Evolutionary conservation across 2,329 filamentous ascomycete species (phyloP).

Genomic region (Colletotrichum karsti): DNA sequence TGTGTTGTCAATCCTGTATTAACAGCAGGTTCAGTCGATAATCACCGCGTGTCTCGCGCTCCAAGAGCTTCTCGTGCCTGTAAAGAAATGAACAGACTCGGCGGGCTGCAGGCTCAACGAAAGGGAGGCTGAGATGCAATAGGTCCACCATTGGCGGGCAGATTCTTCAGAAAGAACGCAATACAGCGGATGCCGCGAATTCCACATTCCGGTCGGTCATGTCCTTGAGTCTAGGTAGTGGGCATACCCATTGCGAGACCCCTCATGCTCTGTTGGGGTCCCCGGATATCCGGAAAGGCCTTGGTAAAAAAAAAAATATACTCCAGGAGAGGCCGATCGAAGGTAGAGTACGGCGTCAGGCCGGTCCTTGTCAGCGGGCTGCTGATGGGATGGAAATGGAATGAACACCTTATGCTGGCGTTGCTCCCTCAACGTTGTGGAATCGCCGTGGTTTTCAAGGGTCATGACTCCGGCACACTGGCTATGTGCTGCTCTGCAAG

Average conservation of each 20-base stretch:
- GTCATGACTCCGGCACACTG: slow-evolving; percentile 4
- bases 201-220: slow-evolving; percentile 20
- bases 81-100: background rate
- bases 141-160: background rate
- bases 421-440: slow-evolving; percentile 21
- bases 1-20: too few relatives aligned
- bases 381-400: slow-evolving; percentile 25
- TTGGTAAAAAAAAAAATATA: background rate
- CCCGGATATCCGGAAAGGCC: background rate
- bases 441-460: slow-evolving; percentile 14
- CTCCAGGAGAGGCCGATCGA: background rate
- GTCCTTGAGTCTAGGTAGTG: background rate
- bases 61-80: background rate
- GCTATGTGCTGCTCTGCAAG: background rate
- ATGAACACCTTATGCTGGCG: slow-evolving; percentile 18
- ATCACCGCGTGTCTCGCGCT: background rate
- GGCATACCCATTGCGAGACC: background rate
- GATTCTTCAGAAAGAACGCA: background rate
- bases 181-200: slow-evolving; percentile 2
- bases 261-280: background rate
- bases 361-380: background rate
- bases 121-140: background rate
- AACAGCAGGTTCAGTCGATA: background rate
- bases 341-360: background rate
- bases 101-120: background rate